These are phyloP conservation scores for Aspergillus kassunensis DNA, from an alignment of 495 filamentous ascomycete species.

Conservation along the genomic window DNA sequence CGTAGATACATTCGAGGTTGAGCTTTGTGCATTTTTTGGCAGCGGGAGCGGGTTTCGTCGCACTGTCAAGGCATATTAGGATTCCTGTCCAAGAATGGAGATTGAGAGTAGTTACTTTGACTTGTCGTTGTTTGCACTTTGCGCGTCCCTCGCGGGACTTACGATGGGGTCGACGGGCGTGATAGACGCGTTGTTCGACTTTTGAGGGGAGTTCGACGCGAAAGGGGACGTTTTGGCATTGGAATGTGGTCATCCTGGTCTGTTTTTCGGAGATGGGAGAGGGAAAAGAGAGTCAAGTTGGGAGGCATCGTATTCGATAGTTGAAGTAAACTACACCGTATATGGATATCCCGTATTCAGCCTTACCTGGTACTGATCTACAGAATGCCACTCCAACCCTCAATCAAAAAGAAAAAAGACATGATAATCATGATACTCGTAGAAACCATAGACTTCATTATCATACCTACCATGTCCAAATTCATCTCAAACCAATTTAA, in stretches of 20 bases:
- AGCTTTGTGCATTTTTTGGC: constrained; percentile 39
- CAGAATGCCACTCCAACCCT: too few species aligned
- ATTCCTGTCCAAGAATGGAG: too few species aligned
- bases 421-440: background rate
- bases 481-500: constrained; percentile 17
- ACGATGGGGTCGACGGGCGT: constrained; percentile 35
- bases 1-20: constrained; percentile 38
- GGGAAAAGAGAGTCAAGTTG: too few species aligned
- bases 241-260: constrained; percentile 9
- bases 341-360: background rate
- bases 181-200: constrained; percentile 18
- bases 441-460: constrained; percentile 26
- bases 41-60: constrained; percentile 44
- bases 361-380: background rate
- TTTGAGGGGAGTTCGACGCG: constrained; percentile 21
- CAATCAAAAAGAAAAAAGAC: too few species aligned
- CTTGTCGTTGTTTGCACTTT: constrained; percentile 45
- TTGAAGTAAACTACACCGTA: too few species aligned
- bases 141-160: constrained; percentile 45
- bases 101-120: constrained; percentile 36
- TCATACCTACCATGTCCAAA: too few species aligned
- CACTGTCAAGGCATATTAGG: constrained; percentile 29
- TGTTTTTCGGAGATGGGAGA: background rate
- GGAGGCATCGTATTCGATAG: too few species aligned
- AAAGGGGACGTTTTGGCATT: constrained; percentile 29